Evolutionary conservation across 257 asterid species (phyloP).

Genomic region (Galeopsis tetrahit): DNA sequence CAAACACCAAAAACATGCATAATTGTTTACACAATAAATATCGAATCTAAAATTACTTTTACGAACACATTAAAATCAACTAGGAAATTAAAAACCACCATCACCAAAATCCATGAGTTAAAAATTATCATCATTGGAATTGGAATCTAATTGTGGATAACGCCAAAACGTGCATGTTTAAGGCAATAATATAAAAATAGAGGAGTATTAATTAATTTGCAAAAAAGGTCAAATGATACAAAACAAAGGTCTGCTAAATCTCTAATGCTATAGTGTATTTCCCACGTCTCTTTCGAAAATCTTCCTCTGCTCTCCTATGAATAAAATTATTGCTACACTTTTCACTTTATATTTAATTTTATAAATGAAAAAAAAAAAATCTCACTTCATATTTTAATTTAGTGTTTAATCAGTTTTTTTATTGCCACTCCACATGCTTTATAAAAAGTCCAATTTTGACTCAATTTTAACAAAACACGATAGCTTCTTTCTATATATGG

Average conservation of each 20-base stretch:
- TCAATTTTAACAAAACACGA: too few relatives aligned
- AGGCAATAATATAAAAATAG: neutral
- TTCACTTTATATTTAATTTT: neutral
- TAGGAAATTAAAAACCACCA: too few relatives aligned
- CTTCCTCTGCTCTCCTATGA: neutral
- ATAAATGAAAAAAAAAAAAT: neutral
- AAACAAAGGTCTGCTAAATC: neutral
- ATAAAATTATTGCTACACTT: neutral
- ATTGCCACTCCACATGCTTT: neutral
- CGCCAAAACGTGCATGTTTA: conserved; percentile 1
- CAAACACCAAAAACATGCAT: too few relatives aligned
- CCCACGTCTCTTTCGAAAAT: neutral
- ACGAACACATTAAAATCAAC: too few relatives aligned
- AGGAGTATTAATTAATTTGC: neutral
- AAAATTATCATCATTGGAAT: neutral
- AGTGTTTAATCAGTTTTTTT: neutral
- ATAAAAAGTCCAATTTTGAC: too few relatives aligned
- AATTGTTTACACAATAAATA: too few relatives aligned
- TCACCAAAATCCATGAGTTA: neutral
- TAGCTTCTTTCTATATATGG: too few relatives aligned
- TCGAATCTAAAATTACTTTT: too few relatives aligned
- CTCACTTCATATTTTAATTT: neutral
- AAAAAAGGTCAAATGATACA: neutral
- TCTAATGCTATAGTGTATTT: neutral
- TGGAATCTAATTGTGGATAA: conserved; percentile 17